A percentile compares a stretch with the other conserved stretches of the same genome.
These are phyloP conservation scores for Neopestalotiopsis clavispora DNA, from an alignment of 2,329 filamentous ascomycete species.

Conservation along the genomic window DNA sequence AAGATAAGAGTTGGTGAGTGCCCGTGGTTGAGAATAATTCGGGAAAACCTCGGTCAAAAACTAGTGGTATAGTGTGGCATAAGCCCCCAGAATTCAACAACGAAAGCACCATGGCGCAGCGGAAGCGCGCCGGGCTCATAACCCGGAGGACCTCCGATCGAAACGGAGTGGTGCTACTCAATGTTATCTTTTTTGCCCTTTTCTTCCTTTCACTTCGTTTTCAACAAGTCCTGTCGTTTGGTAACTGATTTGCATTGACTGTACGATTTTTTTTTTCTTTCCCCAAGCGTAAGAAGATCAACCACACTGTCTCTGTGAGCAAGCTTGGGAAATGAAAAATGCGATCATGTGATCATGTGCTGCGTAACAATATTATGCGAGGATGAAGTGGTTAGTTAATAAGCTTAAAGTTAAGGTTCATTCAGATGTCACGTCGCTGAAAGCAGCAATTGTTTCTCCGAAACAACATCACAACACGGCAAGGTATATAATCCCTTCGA, in stretches of 20 bases:
- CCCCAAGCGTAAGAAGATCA: too few species aligned
- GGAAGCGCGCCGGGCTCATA: slow-evolving; percentile 43
- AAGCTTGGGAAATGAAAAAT: not conserved
- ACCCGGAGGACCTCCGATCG: slow-evolving; percentile 42
- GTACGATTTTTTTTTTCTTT: not conserved
- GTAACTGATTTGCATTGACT: not conserved
- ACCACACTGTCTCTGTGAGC: too few species aligned
- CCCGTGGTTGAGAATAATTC: too few species aligned
- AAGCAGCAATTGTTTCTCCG: not conserved
- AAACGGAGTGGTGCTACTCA: slow-evolving; percentile 38
- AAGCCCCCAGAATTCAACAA: not conserved
- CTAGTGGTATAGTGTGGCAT: not conserved
- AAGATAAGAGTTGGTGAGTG: too few species aligned
- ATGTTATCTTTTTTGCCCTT: not conserved
- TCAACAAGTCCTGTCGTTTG: too few species aligned
- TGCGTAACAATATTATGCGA: not conserved
- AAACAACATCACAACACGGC: too few species aligned
- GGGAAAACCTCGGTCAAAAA: not conserved
- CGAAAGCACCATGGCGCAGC: slow-evolving; percentile 39
- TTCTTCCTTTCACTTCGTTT: not conserved
- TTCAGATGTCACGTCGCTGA: not conserved
- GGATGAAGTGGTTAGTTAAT: not conserved
- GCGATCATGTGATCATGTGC: not conserved
- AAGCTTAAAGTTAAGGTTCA: not conserved
- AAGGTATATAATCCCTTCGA: too few species aligned